phyloP scores from a whole-genome alignment of 179 eudicot species.

The Spergularia azorica region DNA sequence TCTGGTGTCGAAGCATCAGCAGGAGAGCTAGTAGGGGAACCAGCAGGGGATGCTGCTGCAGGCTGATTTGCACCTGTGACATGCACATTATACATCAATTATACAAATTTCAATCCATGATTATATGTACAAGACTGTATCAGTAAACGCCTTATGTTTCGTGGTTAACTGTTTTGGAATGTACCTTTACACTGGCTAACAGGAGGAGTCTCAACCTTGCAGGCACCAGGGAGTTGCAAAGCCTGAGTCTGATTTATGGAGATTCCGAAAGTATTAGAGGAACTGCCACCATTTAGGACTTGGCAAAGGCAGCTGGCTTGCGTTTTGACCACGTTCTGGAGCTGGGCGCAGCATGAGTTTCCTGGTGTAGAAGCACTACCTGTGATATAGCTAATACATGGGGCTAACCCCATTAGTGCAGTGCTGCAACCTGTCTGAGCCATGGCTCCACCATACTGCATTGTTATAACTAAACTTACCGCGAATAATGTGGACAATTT shows the following conservation, averaged over 20 bases:
- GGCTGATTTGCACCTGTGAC: conserved; percentile 23
- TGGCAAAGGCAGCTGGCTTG: conserved; percentile 61
- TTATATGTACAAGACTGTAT: background rate
- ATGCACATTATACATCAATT: background rate
- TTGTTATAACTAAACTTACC: conserved; percentile 14
- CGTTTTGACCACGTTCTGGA: conserved; percentile 48
- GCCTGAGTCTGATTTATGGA: conserved; percentile 55
- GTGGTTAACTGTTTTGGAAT: background rate
- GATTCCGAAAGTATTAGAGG: conserved; percentile 37
- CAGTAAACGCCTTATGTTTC: background rate
- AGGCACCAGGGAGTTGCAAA: conserved; percentile 48
- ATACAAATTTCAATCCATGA: background rate
- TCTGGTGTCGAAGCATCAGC: conserved; percentile 34
- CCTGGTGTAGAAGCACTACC: conserved; percentile 49
- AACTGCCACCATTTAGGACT: conserved; percentile 41
- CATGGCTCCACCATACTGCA: conserved; percentile 27
- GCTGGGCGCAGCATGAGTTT: conserved; percentile 52
- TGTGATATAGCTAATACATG: conserved; percentile 57
- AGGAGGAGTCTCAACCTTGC: conserved; percentile 45
- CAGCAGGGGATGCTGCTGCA: conserved; percentile 27
- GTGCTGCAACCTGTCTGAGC: conserved; percentile 53
- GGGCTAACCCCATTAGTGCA: conserved; percentile 51
- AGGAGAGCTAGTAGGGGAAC: conserved; percentile 31
- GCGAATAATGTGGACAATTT: conserved; percentile 11
- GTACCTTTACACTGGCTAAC: conserved; percentile 35